These are phyloP conservation scores for Eucalyptus globulus DNA, from an alignment of 345 rosid genomes.

Conservation along the genomic window DNA sequence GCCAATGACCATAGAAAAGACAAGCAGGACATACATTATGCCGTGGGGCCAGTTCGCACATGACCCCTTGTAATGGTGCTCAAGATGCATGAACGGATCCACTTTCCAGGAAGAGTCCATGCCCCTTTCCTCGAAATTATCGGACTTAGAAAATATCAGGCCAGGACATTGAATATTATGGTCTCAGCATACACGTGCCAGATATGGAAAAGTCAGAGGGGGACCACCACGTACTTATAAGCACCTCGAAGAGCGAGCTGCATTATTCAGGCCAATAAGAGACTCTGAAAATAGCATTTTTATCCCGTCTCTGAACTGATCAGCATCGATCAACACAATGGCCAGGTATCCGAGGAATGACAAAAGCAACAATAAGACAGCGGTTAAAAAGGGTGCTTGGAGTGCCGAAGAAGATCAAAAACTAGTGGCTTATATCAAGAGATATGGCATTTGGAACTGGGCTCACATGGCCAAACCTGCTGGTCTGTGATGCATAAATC, in stretches of 20 bases:
- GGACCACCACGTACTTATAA: not conserved
- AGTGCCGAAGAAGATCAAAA: slow-evolving; percentile 1
- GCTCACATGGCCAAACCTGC: not conserved
- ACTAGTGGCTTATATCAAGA: not conserved
- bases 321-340: not conserved
- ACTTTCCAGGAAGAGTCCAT: not conserved
- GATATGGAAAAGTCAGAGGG: not conserved
- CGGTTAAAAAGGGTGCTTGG: not conserved
- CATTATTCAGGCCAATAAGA: not conserved
- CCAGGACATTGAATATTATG: not conserved
- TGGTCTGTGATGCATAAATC: not conserved
- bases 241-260: not conserved
- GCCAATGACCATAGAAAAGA: not conserved
- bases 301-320: not conserved
- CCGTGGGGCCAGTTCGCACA: not conserved
- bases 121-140: not conserved
- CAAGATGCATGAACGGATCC: not conserved
- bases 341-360: not conserved
- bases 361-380: not conserved
- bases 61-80: not conserved
- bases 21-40: not conserved
- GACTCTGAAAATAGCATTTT: not conserved
- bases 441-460: slow-evolving; percentile 6
- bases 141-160: not conserved
- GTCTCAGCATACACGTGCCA: not conserved